Evolutionary conservation across 768 basidiomycete species (phyloP), one percentile per base, ranked within the genome.

Genomic region (Tylopilus plumbeoviolaceoides): DNA sequence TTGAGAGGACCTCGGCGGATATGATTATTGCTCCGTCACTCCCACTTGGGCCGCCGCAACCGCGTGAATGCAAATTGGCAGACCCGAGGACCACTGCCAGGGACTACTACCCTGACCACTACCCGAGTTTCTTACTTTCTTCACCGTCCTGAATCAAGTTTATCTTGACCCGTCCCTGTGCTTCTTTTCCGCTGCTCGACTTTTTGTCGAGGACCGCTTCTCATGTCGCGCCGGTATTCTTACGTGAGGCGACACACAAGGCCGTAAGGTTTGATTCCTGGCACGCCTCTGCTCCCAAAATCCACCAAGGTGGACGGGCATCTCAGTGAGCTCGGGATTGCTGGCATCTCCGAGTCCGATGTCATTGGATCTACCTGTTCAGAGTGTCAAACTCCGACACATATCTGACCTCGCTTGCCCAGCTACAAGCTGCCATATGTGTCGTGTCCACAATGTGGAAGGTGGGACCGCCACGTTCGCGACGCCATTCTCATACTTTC

Each of bases 11-110:
- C 38, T 59, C 68, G 68, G 68, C 68, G 68, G 68, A 70, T 60
- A 70, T 70, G 59, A 35, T 42, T 52, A 50, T 58, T 70, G 56
- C 64, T 70, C 68, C 70, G 67, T 64, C 58, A 51, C 57, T 64
- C 58, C 50, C 57, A 58, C 54, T 50, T 49, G 41, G 41, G 44
- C 58, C 67, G 61, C 51, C 56, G 48, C 57, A 58, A 68, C 63
- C 63, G 62, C 70, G 65, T 51, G 65, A 69, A 60, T 8, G 38
- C 40, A 50, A 52, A 42, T 44, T 57, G 47, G 55, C 56, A 59
- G 63, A 49, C 61, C 61, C 66, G 59, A 63, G 66, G 57, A 57
- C 47, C 43, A 55, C 45, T n/a, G n/a, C n/a, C 31, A 23, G 23
- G 23, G 23, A 23, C 23, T 23, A 23, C 23, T 23, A 54, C 45